Conservation (phyloP, 129 eudicot genomes). For the Tanacetum coccineum region DNA sequence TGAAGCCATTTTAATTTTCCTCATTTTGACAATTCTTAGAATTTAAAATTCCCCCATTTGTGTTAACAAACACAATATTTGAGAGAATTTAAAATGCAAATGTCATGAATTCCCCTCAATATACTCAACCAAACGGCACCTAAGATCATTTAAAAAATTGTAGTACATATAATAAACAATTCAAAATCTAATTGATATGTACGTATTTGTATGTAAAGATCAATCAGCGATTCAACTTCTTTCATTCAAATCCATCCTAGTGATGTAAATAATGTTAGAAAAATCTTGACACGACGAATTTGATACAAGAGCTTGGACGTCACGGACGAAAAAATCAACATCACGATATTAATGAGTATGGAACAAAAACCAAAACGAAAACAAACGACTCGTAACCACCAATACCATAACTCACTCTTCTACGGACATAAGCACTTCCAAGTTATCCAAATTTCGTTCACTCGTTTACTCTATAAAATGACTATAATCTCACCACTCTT, state of each 20-base stretch:
- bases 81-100: too few relatives aligned
- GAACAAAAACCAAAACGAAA: constrained; percentile 23
- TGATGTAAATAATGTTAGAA: neutral
- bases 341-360: constrained; percentile 32
- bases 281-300: constrained; percentile 6
- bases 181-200: too few relatives aligned
- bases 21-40: too few relatives aligned
- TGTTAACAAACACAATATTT: too few relatives aligned
- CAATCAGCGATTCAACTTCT: too few relatives aligned
- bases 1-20: too few relatives aligned
- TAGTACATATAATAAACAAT: neutral
- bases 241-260: too few relatives aligned
- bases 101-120: too few relatives aligned
- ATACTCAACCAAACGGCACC: too few relatives aligned
- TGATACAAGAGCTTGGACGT: neutral
- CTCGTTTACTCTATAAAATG: constrained; percentile 36
- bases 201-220: too few relatives aligned
- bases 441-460: constrained; percentile 49
- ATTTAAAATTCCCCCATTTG: too few relatives aligned
- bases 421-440: constrained; percentile 67
- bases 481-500: constrained; percentile 7
- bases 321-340: constrained; percentile 11
- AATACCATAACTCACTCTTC: constrained; percentile 27
- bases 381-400: constrained; percentile 30
- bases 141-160: too few relatives aligned